Evolutionary conservation across 2,329 filamentous ascomycete genomes (phyloP), one percentile per base, ranked within the genome.

Genomic region (Bipolaris cookei): DNA sequence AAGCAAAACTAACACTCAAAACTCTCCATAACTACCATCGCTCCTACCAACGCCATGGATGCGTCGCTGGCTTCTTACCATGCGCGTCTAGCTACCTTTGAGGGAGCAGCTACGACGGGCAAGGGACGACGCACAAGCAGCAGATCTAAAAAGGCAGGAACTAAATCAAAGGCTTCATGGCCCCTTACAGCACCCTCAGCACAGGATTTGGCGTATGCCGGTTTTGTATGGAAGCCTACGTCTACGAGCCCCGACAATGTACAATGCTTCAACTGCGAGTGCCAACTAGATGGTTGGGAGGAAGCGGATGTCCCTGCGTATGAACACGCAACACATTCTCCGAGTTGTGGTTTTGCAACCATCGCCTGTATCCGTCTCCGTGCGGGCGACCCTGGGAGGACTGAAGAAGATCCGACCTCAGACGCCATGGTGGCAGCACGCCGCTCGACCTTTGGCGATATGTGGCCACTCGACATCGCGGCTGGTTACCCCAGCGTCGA

Each of bases 221-320:
- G 95, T 35, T 97, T 99, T 79, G 95, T 89, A 79, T 98, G 91
- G 79, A 86, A 88, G 59, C 94, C 95, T 1, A 86, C 85, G 13
- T 82, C 86, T 49, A 84, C 86, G 44, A 90, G 88, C 70, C 88
- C 88, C 35, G 95, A 99, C 76, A 98, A 98, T 76, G 91, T 91
- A 45, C 85, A 87, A 65, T 99, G 95, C 76, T 98, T 96, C 76
- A 83, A 92, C 35, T 99, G 95, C 79, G 81, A 87, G 61, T 90
- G 91, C 73, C 86, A 88, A 53, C 83, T 99, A 11, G 92, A 96
- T 73, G 93, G 92, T 58, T 99, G 95, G 95, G 94, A 98, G 69
- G 83, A 88, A 37, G 87, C 88, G 20, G 95, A 99, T 72, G 86
- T 92, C 58, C 91, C 95, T 0, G 81, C 96, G 4, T 83, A 84